Base-by-base conservation (phyloP, 805 yeast species). In the Ogataea allantospora region DNA sequence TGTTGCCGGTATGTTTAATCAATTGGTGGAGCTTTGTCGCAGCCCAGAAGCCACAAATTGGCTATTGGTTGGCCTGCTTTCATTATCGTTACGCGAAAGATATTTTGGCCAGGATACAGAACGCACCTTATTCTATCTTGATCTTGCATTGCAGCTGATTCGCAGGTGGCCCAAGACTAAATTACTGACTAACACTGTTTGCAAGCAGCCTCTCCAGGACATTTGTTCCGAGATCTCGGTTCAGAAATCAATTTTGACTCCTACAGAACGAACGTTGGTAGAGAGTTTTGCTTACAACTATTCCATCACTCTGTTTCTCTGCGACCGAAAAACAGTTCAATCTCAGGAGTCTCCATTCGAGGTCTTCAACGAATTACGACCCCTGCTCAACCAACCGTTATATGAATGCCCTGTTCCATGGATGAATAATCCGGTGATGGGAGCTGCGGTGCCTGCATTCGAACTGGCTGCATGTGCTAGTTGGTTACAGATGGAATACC, bases 221-320 rank as follows among this genome's bases (percentile, higher is more conserved):
- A 20, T 38, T 6, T 7, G n/a, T 3, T 10, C 22, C 6, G 25
- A 17, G 3, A 10, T 23, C 8, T 6, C 6, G 5, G 9, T 14
- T 9, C 18, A 27, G 12, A 9, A 15, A 3, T 10, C 17, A 9
- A 11, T 22, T 15, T 19, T 38, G 23, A 32, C 28, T 4, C 33
- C 41, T 6, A 27, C 44, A 4, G 66, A 63, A 39, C 54, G 68
- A 30, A 65, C 66, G 50, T 55, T 67, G 30, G 46, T 67, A 17
- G 76, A 71, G 35, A 68, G 72, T 29, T 70, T 68, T 41, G 46
- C 66, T 2, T 71, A 65, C 55, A 69, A 70, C 48, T 71, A 63
- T 46, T 54, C 68, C 3, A 59, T 63, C 3, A 50, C 57, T 2
- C 41, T 69, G 7, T 48, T 68, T 7, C 48, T 58, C 16, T 60